These are phyloP conservation scores for Ormosia semicastrata DNA, from an alignment of 306 rosid species.

Conservation along the genomic window DNA sequence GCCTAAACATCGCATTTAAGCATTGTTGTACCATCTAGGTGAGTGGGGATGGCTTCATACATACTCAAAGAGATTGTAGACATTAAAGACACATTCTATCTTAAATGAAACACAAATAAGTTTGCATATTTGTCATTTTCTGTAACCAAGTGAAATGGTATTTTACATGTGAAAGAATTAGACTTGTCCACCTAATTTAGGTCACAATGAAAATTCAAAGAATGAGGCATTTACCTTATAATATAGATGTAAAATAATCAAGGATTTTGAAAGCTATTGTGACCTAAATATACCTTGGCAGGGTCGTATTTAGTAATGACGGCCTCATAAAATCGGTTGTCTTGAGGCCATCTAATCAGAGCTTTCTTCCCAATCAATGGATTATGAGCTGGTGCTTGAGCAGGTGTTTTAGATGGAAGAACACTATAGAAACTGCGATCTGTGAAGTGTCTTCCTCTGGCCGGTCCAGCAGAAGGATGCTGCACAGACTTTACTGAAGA, in stretches of 20 bases:
- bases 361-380: conserved; percentile 61
- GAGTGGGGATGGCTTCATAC: neutral
- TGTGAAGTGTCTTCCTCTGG: conserved; percentile 38
- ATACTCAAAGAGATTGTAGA: neutral
- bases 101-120: neutral
- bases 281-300: conserved; percentile 42
- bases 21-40: neutral
- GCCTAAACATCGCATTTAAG: neutral
- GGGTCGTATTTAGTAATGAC: conserved; percentile 52
- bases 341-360: conserved; percentile 72
- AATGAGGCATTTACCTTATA: neutral
- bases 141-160: neutral
- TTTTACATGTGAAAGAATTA: neutral
- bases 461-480: conserved; percentile 42
- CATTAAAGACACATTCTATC: neutral
- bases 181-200: neutral
- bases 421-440: conserved; percentile 44
- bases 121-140: neutral
- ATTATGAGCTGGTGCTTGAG: conserved; percentile 40
- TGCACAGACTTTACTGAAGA: conserved; percentile 48
- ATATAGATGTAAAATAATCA: neutral
- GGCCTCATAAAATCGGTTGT: conserved; percentile 70
- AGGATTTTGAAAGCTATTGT: neutral
- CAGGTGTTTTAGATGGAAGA: conserved; percentile 34
- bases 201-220: neutral